Conservation (phyloP, 2,329 filamentous ascomycete genomes). For the Claviceps digitariae region DNA sequence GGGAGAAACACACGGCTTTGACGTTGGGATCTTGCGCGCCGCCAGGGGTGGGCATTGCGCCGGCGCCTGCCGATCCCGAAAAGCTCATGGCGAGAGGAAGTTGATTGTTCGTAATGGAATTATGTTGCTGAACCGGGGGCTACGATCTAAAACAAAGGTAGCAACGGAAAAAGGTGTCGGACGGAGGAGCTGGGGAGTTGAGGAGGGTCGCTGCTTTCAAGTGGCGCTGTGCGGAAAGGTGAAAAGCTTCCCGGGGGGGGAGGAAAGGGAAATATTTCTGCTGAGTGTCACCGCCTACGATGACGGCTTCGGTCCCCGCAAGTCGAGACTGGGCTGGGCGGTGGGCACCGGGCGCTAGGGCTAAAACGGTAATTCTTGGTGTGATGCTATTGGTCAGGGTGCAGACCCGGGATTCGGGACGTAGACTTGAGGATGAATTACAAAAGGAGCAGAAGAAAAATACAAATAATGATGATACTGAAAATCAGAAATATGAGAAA, state of each 20-base stretch:
- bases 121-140: not conserved
- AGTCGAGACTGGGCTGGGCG: too few relatives aligned
- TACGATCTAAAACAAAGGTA: not conserved
- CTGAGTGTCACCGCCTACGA: constrained; percentile 22
- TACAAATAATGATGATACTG: too few relatives aligned
- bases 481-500: too few relatives aligned
- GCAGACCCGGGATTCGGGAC: not conserved
- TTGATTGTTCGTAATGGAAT: not conserved
- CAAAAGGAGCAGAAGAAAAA: too few relatives aligned
- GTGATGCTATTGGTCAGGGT: not conserved
- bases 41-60: constrained; percentile 12
- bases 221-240: not conserved
- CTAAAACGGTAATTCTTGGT: not conserved
- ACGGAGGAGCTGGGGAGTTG: not conserved
- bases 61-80: constrained; percentile 16
- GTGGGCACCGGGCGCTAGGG: not conserved
- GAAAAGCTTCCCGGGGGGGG: not conserved
- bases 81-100: constrained; percentile 23
- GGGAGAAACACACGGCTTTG: constrained; percentile 28
- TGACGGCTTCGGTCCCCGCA: not conserved
- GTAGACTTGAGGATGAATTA: not conserved
- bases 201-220: not conserved
- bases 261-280: constrained; percentile 24
- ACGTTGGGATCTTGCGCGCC: constrained; percentile 36
- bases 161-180: too few relatives aligned